Evolutionary conservation across 2,329 filamentous ascomycete species (phyloP), one percentile per base, ranked within the genome.

Genomic region (Neonectria punicea): DNA sequence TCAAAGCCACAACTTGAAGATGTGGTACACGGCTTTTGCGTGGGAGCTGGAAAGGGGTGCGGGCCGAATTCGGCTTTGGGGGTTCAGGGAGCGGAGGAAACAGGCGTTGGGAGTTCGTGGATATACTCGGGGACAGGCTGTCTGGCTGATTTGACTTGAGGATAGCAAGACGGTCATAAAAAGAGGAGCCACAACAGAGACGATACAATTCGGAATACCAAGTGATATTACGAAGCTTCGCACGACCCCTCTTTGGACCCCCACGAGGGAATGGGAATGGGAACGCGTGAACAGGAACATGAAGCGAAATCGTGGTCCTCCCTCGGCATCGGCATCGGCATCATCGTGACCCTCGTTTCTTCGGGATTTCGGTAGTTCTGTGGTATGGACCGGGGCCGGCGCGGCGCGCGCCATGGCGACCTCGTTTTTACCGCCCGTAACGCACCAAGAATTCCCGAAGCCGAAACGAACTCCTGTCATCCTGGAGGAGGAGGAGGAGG

Each of bases 81-180:
- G 50, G 25, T 22, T 46, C 22, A 20, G 36, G n/a, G 41, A 47
- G 14, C 18, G 41, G 44, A 54, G 36, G 36, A 59, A 55, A 60
- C 32, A 56, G 61, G 56, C 56, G 56, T 64, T 64, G 56, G 61
- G 53, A 59, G 61, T 59, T 58, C 39, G 54, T 36, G 61, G 53
- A 60, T 64, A 58, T 34, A 49, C 58, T 58, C 22, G 46, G 49
- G 44, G 44, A 50, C 39, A 18, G 25, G 44, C 20, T 30, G 18
- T 16, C 41, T 39, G 30, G 39, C 36, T 34, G 44, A 41, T 30
- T 30, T 53, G 32, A 13, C 32, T 63, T 59, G 61, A 25, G 32
- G 43, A 56, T 53, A 34, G 61, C 61, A 53, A 36, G 34, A 39
- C n/a, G 44, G 54, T 53, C 54, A 49, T 51, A 25, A 25, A 36